phyloP scores from a whole-genome alignment of 1,284 basidiomycete species.

The Rhodotorula sp. region DNA sequence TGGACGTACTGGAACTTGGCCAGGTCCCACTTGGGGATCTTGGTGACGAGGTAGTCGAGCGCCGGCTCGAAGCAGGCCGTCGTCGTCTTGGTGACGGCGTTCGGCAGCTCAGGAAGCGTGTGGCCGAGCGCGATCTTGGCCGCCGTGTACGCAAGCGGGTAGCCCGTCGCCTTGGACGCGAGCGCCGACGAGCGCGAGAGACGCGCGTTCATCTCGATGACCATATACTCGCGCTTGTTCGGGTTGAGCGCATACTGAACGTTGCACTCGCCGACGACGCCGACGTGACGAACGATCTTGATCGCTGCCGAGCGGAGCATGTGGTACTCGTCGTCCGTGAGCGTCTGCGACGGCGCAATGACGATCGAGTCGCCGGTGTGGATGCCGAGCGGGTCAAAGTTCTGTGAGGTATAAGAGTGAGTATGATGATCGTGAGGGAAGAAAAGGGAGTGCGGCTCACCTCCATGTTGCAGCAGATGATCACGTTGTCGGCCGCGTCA shows the following conservation, averaged over 20 bases:
- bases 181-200: conserved; percentile 64
- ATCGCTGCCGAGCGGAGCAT: conserved; percentile 97
- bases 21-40: conserved; percentile 99
- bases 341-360: conserved; percentile 95
- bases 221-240: conserved; percentile 88
- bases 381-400: conserved; percentile 97
- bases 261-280: conserved; percentile 92
- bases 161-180: conserved; percentile 98
- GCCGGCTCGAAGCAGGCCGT: conserved; percentile 99
- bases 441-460: conserved; percentile 47
- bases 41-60: conserved; percentile 98
- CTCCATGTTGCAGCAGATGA: conserved; percentile 45
- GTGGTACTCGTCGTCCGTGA: conserved; percentile 86
- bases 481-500: conserved; percentile 75
- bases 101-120: conserved; percentile 95
- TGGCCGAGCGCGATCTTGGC: conserved; percentile 99
- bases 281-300: conserved; percentile 96
- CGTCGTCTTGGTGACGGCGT: conserved; percentile 98
- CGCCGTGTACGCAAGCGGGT: conserved; percentile 98
- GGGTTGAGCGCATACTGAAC: conserved; percentile 99
- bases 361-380: conserved; percentile 99
- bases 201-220: conserved; percentile 92
- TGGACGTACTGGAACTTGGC: conserved; percentile 97
- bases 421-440: neutral
- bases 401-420: conserved; percentile 63